Base-by-base conservation (phyloP, 768 basidiomycete species). In the Lactarius hatsudake region DNA sequence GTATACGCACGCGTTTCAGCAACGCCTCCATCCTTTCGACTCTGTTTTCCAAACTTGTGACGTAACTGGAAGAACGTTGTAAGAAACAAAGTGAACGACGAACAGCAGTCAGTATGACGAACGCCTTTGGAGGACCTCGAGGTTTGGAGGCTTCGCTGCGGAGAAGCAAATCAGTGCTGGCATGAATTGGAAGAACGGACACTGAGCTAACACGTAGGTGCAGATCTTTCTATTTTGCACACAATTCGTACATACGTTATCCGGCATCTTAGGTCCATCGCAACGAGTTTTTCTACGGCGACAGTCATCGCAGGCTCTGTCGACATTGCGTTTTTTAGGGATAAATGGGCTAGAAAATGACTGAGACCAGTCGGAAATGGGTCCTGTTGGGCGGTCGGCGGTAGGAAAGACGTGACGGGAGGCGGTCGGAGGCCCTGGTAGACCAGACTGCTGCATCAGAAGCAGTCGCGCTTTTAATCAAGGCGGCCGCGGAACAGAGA, bases 91-190 rank as follows among this genome's bases (percentile, higher is more conserved):
- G 42, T 34, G 42, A 28, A 48, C n/a, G 23, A 30, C 5, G 42
- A 51, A 43, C 12, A 62, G 17, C 26, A 23, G 12, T 34, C 20
- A 17, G 65, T 26, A 17, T 28, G 23, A 78, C 79, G 71, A 64
- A 79, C 75, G 78, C 77, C 68, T 79, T 79, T 18, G 79, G 78
- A 38, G 79, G 79, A 2, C 78, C 79, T 48, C 79, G 72, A 28
- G 77, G 78, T 67, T 78, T 78, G 10, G 79, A 79, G 17, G 71
- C 69, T 67, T 79, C 78, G 45, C 77, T 78, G 65, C 34, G 40
- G 59, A 63, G n/a, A 54, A 54, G 32, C 8, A 23, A 42, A 26
- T 53, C 62, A 67, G 62, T 32, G 15, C 12, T 9, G 32, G 23
- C 15, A 23, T 48, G 32, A 18, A 23, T 42, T 61, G 38, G 13